Evolutionary conservation across 805 yeast genomes (phyloP).

Genomic region (Pichia rugopelliculosa): DNA sequence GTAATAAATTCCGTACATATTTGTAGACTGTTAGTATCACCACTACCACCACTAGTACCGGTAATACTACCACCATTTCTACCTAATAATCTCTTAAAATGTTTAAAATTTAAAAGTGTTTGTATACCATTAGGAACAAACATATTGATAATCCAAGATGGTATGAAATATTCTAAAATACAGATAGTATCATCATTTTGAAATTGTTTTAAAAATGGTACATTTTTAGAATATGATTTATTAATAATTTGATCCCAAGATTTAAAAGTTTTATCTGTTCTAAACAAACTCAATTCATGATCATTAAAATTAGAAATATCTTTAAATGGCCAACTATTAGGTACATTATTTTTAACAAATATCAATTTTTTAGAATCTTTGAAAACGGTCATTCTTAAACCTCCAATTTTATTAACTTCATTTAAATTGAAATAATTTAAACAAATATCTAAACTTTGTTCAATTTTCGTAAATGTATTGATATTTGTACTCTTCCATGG

Average conservation of each 20-base stretch:
- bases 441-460: slow-evolving; percentile 10
- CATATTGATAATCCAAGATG: slow-evolving; percentile 8
- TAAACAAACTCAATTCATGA: slow-evolving; percentile 1
- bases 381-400: slow-evolving; percentile 5
- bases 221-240: slow-evolving; percentile 7
- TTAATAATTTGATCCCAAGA: slow-evolving; percentile 9
- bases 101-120: slow-evolving; percentile 2
- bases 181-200: not conserved
- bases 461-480: slow-evolving; percentile 11
- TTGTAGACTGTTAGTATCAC: not conserved
- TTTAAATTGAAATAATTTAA: slow-evolving; percentile 10
- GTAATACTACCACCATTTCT: slow-evolving; percentile 2
- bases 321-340: slow-evolving; percentile 6
- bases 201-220: slow-evolving; percentile 1
- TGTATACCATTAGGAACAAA: slow-evolving; percentile 11
- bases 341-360: not conserved
- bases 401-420: slow-evolving; percentile 6
- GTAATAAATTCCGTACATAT: slow-evolving; percentile 5
- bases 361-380: not conserved
- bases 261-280: slow-evolving; percentile 1
- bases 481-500: slow-evolving; percentile 10
- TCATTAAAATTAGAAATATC: not conserved
- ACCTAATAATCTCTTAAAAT: slow-evolving; percentile 2
- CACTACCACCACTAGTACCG: no score
- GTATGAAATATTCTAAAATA: slow-evolving; percentile 9